Conservation (phyloP, 257 asterid species). For the Przewalskia tangutica region DNA sequence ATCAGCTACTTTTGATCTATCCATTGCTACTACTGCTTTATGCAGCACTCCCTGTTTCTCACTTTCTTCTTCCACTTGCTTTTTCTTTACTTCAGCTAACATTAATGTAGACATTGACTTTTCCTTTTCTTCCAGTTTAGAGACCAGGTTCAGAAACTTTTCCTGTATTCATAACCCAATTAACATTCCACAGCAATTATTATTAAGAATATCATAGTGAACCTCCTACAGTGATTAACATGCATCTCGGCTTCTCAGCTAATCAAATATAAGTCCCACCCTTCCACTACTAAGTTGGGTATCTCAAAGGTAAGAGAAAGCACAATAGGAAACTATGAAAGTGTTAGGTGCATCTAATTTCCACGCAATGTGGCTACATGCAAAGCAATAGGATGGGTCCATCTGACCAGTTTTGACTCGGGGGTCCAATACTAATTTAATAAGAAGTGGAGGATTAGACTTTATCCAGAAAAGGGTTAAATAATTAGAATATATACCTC, state of each 20-base stretch:
- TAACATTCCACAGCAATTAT: neutral
- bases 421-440: neutral
- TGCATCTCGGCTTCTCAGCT: neutral
- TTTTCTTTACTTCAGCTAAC: conserved; percentile 26
- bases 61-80: conserved; percentile 7
- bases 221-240: neutral
- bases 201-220: neutral
- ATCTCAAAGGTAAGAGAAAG: neutral
- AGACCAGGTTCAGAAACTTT: conserved; percentile 28
- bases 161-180: conserved; percentile 33
- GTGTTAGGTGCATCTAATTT: neutral
- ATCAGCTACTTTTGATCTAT: conserved; percentile 15
- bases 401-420: neutral
- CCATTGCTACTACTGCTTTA: conserved; percentile 20
- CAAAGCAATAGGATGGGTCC: neutral
- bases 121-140: conserved; percentile 23
- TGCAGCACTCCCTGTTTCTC: conserved; percentile 20
- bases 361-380: neutral
- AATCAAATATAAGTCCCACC: neutral
- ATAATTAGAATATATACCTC: conserved; percentile 38
- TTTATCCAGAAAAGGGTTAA: neutral
- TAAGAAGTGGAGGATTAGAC: neutral
- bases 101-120: conserved; percentile 26
- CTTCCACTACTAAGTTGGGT: neutral
- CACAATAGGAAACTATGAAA: neutral